Conservation (phyloP, 2,329 filamentous ascomycete species). For the Aspergillus novofumigatus region DNA sequence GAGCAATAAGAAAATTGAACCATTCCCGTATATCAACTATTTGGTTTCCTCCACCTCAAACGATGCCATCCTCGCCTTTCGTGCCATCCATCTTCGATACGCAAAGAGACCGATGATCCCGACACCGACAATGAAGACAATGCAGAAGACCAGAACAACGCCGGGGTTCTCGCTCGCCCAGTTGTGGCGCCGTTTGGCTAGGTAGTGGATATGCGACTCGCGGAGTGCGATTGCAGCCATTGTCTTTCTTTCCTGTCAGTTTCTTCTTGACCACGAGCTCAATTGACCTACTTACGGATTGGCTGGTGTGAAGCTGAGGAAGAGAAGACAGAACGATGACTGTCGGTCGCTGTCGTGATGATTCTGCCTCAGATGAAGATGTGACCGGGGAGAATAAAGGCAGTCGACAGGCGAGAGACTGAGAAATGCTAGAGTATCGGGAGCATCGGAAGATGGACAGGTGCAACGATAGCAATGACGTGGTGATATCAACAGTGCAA, state of each 20-base stretch:
- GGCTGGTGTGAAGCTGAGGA: neutral
- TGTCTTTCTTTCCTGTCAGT: neutral
- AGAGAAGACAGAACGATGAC: neutral
- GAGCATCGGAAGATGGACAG: neutral
- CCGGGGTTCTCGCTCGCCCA: constrained; percentile 56
- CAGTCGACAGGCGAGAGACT: neutral
- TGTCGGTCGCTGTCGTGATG: neutral
- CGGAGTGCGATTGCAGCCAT: constrained; percentile 29
- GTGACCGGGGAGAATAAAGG: neutral
- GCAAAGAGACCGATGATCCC: constrained; percentile 50
- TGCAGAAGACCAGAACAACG: constrained; percentile 60
- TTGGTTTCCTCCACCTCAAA: constrained; percentile 8
- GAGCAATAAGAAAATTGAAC: too few species aligned
- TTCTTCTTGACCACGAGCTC: neutral
- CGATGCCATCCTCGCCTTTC: constrained; percentile 22
- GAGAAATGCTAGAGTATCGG: neutral
- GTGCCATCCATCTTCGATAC: constrained; percentile 40
- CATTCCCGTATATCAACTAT: too few species aligned
- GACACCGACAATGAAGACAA: constrained; percentile 53
- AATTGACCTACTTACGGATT: neutral
- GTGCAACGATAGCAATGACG: constrained; percentile 10
- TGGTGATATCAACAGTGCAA: constrained; percentile 11
- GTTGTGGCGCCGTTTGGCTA: constrained; percentile 42
- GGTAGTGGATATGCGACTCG: constrained; percentile 19
- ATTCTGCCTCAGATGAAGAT: neutral